phyloP scores from a whole-genome alignment of 441 rosid genomes.

The Croton laevigatus region DNA sequence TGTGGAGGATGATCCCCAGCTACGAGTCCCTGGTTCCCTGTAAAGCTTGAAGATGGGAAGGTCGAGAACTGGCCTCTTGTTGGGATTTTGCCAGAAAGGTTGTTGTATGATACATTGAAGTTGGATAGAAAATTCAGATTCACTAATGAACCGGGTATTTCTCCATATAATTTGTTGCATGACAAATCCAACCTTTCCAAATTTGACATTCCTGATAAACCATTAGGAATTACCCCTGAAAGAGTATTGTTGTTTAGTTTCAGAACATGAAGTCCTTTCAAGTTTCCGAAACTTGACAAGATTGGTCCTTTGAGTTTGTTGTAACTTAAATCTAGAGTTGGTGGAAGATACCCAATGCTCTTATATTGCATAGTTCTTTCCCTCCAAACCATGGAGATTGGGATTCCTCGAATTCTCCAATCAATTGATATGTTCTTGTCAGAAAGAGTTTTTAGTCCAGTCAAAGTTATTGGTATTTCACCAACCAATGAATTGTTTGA shows the following conservation, averaged over 20 bases:
- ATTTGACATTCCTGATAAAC: slow-evolving; percentile 61
- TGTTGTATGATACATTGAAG: slow-evolving; percentile 56
- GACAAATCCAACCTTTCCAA: slow-evolving; percentile 66
- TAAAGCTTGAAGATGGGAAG: slow-evolving; percentile 66
- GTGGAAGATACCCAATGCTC: slow-evolving; percentile 41
- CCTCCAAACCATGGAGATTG: background rate
- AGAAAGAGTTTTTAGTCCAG: background rate
- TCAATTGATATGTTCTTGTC: background rate
- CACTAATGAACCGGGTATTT: slow-evolving; percentile 47
- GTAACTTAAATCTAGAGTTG: slow-evolving; percentile 52
- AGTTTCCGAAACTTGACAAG: slow-evolving; percentile 64
- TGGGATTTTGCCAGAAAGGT: slow-evolving; percentile 52
- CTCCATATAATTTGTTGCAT: slow-evolving; percentile 46
- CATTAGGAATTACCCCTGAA: slow-evolving; percentile 53
- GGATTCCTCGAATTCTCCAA: background rate
- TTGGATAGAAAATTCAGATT: slow-evolving; percentile 52
- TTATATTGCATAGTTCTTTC: background rate
- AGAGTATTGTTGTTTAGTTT: slow-evolving; percentile 44
- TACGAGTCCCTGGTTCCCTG: slow-evolving; percentile 49
- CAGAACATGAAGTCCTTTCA: slow-evolving; percentile 58
- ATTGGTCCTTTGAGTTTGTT: slow-evolving; percentile 59
- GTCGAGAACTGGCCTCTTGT: slow-evolving; percentile 56
- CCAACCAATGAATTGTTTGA: slow-evolving; percentile 18
- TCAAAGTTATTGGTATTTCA: slow-evolving; percentile 7
- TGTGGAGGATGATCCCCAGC: slow-evolving; percentile 22